Conservation (phyloP, 2,329 filamentous ascomycete genomes). For the Aspergillus neotritici region DNA sequence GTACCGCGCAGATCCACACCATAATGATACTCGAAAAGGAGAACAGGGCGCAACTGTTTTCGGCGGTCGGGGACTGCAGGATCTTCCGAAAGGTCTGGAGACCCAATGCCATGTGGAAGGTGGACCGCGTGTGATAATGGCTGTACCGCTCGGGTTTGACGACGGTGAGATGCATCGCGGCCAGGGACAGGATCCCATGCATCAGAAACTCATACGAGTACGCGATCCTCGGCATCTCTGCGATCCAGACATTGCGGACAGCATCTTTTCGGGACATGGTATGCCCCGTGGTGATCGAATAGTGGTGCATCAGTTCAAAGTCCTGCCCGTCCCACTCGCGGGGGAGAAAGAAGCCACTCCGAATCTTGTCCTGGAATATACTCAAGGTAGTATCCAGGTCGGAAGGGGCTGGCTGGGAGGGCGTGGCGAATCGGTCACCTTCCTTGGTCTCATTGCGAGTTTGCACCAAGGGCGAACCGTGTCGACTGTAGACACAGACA, state of each 20-base stretch:
- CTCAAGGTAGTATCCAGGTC: background rate
- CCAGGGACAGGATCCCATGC: conserved; percentile 28
- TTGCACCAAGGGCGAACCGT: background rate
- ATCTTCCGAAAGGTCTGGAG: conserved; percentile 7
- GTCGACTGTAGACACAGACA: conserved; percentile 8
- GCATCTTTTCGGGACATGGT: conserved; percentile 6
- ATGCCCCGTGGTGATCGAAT: conserved; percentile 30
- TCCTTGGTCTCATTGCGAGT: conserved; percentile 3
- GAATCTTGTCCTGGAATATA: background rate
- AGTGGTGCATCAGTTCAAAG: conserved; percentile 39
- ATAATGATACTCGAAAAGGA: conserved; percentile 8
- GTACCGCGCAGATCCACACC: conserved; percentile 6
- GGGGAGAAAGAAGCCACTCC: conserved; percentile 1
- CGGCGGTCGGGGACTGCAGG: conserved; percentile 1
- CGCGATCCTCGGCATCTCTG: conserved; percentile 24
- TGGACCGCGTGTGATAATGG: conserved; percentile 11
- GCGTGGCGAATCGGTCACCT: conserved; percentile 20
- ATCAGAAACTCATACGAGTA: conserved; percentile 29
- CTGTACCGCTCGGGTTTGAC: conserved; percentile 13
- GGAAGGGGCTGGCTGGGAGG: conserved; percentile 10
- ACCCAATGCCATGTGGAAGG: conserved; percentile 15
- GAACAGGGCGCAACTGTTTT: conserved; percentile 8
- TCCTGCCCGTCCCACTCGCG: conserved; percentile 10
- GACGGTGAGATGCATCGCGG: conserved; percentile 22
- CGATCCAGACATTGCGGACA: conserved; percentile 25